A percentile compares a stretch with the other conserved stretches of the same genome.
These are phyloP conservation scores for Candida broadrunensis DNA, from an alignment of 805 yeast genomes.

Conservation along the genomic window DNA sequence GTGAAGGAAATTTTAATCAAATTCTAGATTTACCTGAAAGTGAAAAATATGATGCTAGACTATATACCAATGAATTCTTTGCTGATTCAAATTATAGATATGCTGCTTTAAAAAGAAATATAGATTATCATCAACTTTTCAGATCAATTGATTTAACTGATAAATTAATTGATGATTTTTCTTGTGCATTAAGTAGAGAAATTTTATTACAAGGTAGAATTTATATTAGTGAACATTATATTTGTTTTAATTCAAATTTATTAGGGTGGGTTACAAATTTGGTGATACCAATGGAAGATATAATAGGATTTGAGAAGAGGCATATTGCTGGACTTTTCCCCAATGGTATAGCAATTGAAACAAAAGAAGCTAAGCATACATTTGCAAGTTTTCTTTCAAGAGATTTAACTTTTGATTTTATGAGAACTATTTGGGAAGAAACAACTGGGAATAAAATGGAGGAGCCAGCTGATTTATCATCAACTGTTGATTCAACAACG, in stretches of 20 bases:
- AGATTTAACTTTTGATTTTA: slow-evolving; percentile 69
- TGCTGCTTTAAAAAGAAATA: slow-evolving; percentile 61
- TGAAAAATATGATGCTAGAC: slow-evolving; percentile 33
- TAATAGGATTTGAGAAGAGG: slow-evolving; percentile 72
- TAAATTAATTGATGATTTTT: slow-evolving; percentile 76
- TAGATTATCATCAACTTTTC: slow-evolving; percentile 77
- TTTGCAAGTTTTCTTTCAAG: slow-evolving; percentile 88
- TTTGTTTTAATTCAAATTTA: slow-evolving; percentile 84
- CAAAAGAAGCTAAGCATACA: slow-evolving; percentile 60
- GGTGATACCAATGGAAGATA: slow-evolving; percentile 67
- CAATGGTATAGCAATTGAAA: slow-evolving; percentile 77
- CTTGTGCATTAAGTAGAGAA: slow-evolving; percentile 87
- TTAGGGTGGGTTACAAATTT: slow-evolving; percentile 89
- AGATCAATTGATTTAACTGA: slow-evolving; percentile 66
- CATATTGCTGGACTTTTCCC: slow-evolving; percentile 88
- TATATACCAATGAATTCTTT: slow-evolving; percentile 58
- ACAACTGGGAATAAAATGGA: slow-evolving; percentile 23
- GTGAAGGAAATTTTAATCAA: slow-evolving; percentile 23
- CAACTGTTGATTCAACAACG: not conserved
- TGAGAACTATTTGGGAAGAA: slow-evolving; percentile 68
- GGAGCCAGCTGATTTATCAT: slow-evolving; percentile 9
- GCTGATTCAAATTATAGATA: slow-evolving; percentile 58
- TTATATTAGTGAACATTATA: slow-evolving; percentile 70
- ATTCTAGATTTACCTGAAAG: slow-evolving; percentile 9
- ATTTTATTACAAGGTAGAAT: slow-evolving; percentile 84